Conservation (phyloP, 2,329 filamentous ascomycete species). For the Blumeriella jaapii region DNA sequence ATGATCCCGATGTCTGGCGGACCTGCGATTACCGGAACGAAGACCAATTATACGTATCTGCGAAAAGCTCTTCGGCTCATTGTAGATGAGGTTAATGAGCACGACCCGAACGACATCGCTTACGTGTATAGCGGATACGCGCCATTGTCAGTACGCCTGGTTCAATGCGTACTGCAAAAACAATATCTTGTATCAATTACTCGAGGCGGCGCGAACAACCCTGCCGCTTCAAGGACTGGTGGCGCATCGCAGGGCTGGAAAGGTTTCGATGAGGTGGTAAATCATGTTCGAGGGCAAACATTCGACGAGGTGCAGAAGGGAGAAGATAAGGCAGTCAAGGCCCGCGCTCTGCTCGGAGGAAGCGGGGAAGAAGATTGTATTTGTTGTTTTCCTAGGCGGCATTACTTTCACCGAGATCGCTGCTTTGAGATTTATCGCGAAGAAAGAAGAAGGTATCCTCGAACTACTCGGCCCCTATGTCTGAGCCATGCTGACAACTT, state of each 20-base stretch:
- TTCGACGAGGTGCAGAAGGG: slow-evolving; percentile 90
- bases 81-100: slow-evolving; percentile 92
- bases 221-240: slow-evolving; percentile 32
- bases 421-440: slow-evolving; percentile 79
- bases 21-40: slow-evolving; percentile 44
- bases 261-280: slow-evolving; percentile 85
- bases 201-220: slow-evolving; percentile 44
- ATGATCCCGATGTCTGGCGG: slow-evolving; percentile 65
- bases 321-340: slow-evolving; percentile 84
- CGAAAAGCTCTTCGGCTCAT: slow-evolving; percentile 81
- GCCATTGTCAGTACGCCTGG: slow-evolving; percentile 77
- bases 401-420: slow-evolving; percentile 95
- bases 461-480: not conserved
- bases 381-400: slow-evolving; percentile 96
- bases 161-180: slow-evolving; percentile 91
- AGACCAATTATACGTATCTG: slow-evolving; percentile 83
- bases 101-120: slow-evolving; percentile 87
- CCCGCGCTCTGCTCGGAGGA: slow-evolving; percentile 70
- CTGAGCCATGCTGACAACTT: slow-evolving; percentile 8
- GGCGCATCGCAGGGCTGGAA: slow-evolving; percentile 72
- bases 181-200: slow-evolving; percentile 63
- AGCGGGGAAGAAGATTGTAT: slow-evolving; percentile 70
- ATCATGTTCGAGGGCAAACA: slow-evolving; percentile 75
- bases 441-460: slow-evolving; percentile 58
- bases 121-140: slow-evolving; percentile 98